Base-by-base conservation (phyloP, 2,329 filamentous ascomycete genomes). In the Trichoderma semiorbis region DNA sequence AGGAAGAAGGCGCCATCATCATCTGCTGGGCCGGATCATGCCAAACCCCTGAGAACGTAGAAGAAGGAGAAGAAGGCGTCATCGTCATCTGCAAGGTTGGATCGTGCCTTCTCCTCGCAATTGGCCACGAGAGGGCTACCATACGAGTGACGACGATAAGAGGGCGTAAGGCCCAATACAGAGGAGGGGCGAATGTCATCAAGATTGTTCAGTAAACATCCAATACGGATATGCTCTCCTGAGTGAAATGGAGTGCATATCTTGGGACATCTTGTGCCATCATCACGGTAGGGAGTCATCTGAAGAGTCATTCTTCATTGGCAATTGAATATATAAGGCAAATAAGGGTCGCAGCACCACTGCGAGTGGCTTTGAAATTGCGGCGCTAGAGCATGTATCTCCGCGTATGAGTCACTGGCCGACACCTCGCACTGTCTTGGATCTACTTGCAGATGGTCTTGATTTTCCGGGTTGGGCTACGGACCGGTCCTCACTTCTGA, bases 391-490 rank as follows among this genome's bases (percentile, higher is more conserved):
- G n/a, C 26, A 12, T 24, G 43, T 16, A 5, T 50, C n/a, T 43
- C 34, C 24, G 18, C 18, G 11, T 16, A 26, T 70, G 68, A 70
- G 68, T 70, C 68, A 70, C 68, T 70, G 58, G 60, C 68, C 68
- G 68, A 64, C 47, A 12, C 58, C 18, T 21, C 32, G 16, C 62
- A 18, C 39, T 50, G 67, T n/a, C 14, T 34, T 28, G 32, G n/a
- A 24, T 34, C 21, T 57, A 32, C 12, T 36, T 24, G 32, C 53
- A 16, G 61, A 28, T 26, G 16, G 24, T 24, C 11, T 34, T 4
- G 43, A 28, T 57, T 36, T 47, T 57, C 2, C 21, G 3, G 7
- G 24, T 57, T 55, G 32, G 60, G 57, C 16, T 24, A 30, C 47
- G 47, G 64, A 57, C 30, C 21, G 47, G 64, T 3, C 50, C 64